Base-by-base conservation (phyloP, 805 yeast genomes). In the Spencermartinsiella europaea region DNA sequence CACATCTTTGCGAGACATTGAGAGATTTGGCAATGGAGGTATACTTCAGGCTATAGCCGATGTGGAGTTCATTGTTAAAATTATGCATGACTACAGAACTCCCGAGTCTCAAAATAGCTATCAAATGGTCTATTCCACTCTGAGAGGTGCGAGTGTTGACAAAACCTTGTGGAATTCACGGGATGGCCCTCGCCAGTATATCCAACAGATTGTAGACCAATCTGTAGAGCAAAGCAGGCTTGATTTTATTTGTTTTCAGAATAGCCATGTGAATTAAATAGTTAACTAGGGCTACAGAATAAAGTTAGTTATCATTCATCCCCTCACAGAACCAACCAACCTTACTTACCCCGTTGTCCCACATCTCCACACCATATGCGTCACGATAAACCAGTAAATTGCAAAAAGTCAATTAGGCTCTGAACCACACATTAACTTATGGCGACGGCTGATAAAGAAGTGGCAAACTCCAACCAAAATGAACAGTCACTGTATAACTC, bases 1-100 rank as follows among this genome's bases (percentile, higher is more conserved):
- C 58, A 71, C 65, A 47, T 64, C 48, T 34, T 65, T 68, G 49
- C 70, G 75, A 21, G 73, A 68, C 27, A 56, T 76, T 5, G 78
- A 76, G 27, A 58, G 62, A 12, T 67, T 77, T 34, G 70, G 77
- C 0, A 61, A 69, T 5, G 73, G 69, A 28, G 81, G 80, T 1
- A 59, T 74, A 36, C 61, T 74, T 45, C 84, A 79, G 58, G 67
- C 72, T 1, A 67, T 74, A 0, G 72, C 79, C 2, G 85, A 80
- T 54, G 56, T 79, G 21, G 78, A 76, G 55, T 77, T 79, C 53
- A 69, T 78, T 57, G 68, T 72, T 40, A 62, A 55, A 34, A 60
- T 61, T n/a, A 51, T 66, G 60, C 46, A 48, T 21, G 46, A 54
- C n/a, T 57, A 57, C 34, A 50, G 47, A 22, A 53, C 60, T n/a